These are phyloP conservation scores for Mortierella sp. DNA, from an alignment of 371 early-diverging fungal species.

Conservation along the genomic window DNA sequence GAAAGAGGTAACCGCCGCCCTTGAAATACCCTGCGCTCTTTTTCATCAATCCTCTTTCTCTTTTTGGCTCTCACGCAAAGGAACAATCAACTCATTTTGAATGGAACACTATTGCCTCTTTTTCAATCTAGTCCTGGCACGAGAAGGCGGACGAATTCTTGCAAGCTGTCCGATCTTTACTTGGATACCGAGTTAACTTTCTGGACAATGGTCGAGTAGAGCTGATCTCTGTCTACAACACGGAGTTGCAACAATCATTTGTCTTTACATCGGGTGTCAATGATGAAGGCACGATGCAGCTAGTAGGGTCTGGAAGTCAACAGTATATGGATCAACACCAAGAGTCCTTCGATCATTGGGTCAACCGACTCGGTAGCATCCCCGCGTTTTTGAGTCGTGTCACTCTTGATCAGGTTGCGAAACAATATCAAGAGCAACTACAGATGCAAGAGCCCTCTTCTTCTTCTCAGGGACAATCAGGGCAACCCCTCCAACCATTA, in stretches of 20 bases:
- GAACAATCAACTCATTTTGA: not conserved
- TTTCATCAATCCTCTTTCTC: constrained; percentile 4
- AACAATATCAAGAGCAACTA: constrained; percentile 2
- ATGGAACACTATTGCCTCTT: constrained; percentile 5
- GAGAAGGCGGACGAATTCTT: constrained; percentile 72
- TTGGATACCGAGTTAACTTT: constrained; percentile 83
- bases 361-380: constrained; percentile 72
- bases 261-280: constrained; percentile 69
- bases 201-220: constrained; percentile 75
- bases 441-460: not conserved
- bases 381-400: constrained; percentile 84
- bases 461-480: not conserved
- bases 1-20: constrained; percentile 60
- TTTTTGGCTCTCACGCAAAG: not conserved
- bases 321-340: constrained; percentile 63
- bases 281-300: constrained; percentile 67
- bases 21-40: not conserved
- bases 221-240: constrained; percentile 71
- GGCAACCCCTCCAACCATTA: not conserved
- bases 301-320: constrained; percentile 71
- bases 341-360: constrained; percentile 68
- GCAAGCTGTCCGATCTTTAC: constrained; percentile 71
- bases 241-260: constrained; percentile 67
- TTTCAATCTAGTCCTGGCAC: constrained; percentile 58
- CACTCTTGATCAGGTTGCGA: constrained; percentile 71